A percentile compares a stretch with the other conserved stretches of the same genome.
Evolutionary conservation across 164 flowering plant genomes (phyloP).

Genomic region (Magnolia sinica): DNA sequence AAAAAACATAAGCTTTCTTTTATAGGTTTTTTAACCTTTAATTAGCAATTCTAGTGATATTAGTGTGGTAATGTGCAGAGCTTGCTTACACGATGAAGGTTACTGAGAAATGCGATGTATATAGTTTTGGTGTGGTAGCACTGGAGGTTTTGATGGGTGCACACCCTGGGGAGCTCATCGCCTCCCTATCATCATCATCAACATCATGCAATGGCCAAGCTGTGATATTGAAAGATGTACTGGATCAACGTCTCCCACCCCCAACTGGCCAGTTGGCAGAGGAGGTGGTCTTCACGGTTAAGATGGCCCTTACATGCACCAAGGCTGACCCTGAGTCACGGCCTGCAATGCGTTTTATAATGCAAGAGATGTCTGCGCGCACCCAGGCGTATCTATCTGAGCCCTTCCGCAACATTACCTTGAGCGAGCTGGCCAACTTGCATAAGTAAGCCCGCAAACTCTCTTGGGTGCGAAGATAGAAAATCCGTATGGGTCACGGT

Average conservation of each 20-base stretch:
- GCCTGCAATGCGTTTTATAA: conserved; percentile 18
- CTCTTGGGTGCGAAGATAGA: too few species aligned
- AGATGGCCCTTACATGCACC: conserved; percentile 18
- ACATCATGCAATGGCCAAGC: background rate
- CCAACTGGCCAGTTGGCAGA: conserved; percentile 13
- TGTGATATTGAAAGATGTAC: background rate
- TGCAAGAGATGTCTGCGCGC: conserved; percentile 6
- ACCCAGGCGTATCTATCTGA: conserved; percentile 2
- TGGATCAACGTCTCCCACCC: conserved; percentile 19
- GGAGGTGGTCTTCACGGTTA: conserved; percentile 7
- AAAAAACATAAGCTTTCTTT: too few species aligned
- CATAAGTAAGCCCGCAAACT: background rate
- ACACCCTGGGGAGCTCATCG: conserved; percentile 20
- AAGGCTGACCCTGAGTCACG: conserved; percentile 13
- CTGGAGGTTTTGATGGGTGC: conserved; percentile 14
- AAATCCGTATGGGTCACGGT: too few species aligned
- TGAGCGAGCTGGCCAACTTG: conserved; percentile 6
- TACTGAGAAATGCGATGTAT: conserved; percentile 19
- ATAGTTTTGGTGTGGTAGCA: conserved; percentile 18
- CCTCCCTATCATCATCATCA: background rate
- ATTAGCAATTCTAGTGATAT: background rate
- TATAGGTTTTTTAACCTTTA: too few species aligned
- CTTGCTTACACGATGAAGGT: conserved; percentile 14
- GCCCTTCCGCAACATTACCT: conserved; percentile 4
- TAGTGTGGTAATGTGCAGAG: conserved; percentile 7